Conservation (phyloP, 192 early-diverging fungal species). For the Coemansia umbellata region DNA sequence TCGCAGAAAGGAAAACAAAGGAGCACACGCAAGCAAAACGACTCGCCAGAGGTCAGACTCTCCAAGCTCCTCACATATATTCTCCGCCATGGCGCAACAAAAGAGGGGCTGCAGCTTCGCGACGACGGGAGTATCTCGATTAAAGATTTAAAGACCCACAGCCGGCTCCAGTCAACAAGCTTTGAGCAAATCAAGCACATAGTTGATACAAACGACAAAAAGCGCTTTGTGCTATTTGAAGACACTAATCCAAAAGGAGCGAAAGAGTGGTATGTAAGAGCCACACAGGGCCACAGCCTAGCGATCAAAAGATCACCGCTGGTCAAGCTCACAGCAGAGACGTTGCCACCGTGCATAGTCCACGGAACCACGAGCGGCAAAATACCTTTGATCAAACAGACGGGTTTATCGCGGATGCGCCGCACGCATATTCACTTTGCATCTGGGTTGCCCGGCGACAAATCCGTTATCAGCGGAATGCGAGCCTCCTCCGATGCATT, state of each 20-base stretch:
- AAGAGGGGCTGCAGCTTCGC: constrained; percentile 69
- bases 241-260: not conserved
- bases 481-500: constrained; percentile 60
- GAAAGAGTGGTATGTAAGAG: constrained; percentile 63
- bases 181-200: constrained; percentile 61
- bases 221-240: constrained; percentile 66
- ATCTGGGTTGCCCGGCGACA: constrained; percentile 59
- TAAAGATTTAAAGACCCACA: constrained; percentile 57
- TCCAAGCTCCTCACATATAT: constrained; percentile 81
- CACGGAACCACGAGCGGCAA: constrained; percentile 34
- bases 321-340: constrained; percentile 19
- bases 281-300: constrained; percentile 84
- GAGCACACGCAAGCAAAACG: constrained; percentile 3
- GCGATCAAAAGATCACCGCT: constrained; percentile 36
- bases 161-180: constrained; percentile 56
- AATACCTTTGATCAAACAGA: constrained; percentile 31
- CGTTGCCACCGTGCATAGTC: constrained; percentile 21
- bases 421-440: constrained; percentile 93
- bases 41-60: constrained; percentile 49
- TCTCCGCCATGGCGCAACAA: constrained; percentile 77
- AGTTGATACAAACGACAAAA: constrained; percentile 78
- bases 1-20: not conserved
- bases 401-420: constrained; percentile 71
- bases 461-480: constrained; percentile 77
- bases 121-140: constrained; percentile 73